A percentile compares a stretch with the other conserved stretches of the same genome.
These are phyloP conservation scores for Penicillium longicatenatum DNA, from an alignment of 495 filamentous ascomycete species.

Conservation along the genomic window DNA sequence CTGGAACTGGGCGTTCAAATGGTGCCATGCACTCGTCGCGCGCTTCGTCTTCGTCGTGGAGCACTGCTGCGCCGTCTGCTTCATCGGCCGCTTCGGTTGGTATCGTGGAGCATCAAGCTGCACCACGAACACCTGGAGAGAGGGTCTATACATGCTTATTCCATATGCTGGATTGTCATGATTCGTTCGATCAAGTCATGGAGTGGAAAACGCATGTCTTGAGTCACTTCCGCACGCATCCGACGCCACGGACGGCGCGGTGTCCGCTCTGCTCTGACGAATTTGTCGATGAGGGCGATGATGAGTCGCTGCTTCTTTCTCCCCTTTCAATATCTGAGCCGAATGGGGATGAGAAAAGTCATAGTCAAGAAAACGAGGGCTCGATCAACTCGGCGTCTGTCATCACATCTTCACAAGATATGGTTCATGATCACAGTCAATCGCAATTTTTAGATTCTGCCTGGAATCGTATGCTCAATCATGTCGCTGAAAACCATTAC, in stretches of 20 bases:
- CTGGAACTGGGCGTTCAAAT: neutral
- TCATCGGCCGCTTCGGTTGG: conserved; percentile 1
- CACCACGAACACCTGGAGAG: neutral
- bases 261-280: conserved; percentile 43
- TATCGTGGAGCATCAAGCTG: neutral
- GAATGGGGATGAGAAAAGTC: neutral
- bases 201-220: conserved; percentile 46
- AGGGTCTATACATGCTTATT: conserved; percentile 45
- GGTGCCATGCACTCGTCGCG: conserved; percentile 8
- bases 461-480: conserved; percentile 45
- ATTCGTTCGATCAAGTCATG: conserved; percentile 36
- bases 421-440: neutral
- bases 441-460: conserved; percentile 19
- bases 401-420: neutral
- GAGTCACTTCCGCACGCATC: conserved; percentile 45
- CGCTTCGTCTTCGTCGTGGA: conserved; percentile 28
- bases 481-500: conserved; percentile 41
- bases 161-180: conserved; percentile 46
- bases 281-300: conserved; percentile 34
- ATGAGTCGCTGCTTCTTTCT: conserved; percentile 17
- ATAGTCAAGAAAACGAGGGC: neutral
- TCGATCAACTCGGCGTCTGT: neutral
- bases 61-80: conserved; percentile 13
- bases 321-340: conserved; percentile 1
- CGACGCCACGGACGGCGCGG: conserved; percentile 38